Conservation (phyloP, 768 basidiomycete genomes). For the Amyloporia xantha region DNA sequence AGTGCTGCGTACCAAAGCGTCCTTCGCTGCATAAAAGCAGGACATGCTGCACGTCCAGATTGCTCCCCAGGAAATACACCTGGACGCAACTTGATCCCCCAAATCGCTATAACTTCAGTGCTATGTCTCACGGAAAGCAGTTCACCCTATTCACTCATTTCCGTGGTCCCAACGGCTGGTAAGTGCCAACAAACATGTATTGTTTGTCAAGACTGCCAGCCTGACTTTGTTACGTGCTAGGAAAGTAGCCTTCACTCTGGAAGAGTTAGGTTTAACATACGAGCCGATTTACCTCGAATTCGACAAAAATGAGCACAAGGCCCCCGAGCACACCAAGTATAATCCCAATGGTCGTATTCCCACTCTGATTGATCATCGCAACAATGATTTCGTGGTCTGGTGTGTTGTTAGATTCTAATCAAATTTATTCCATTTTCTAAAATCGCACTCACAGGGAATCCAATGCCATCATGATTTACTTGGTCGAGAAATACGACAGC, state of each 20-base stretch:
- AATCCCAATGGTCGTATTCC: constrained; percentile 74
- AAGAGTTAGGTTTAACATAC: constrained; percentile 12
- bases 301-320: constrained; percentile 62
- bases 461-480: constrained; percentile 34
- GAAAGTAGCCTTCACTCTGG: constrained; percentile 9
- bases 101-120: no score
- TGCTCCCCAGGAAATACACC: no score
- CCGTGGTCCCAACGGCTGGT: constrained; percentile 22
- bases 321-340: constrained; percentile 64
- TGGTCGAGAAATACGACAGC: constrained; percentile 33
- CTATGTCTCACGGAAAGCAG: constrained; percentile 25
- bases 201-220: neutral
- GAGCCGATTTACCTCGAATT: constrained; percentile 37
- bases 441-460: constrained; percentile 15
- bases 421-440: neutral
- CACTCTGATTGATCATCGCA: constrained; percentile 49
- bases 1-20: no score
- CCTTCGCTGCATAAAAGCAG: no score
- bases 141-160: constrained; percentile 23
- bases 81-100: no score
- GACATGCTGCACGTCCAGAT: no score
- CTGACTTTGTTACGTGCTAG: neutral
- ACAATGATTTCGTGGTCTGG: constrained; percentile 50
- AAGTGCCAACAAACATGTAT: neutral
- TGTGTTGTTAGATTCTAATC: neutral